Percentiles rank a stretch among this genome's conserved stretches.
These are phyloP conservation scores for Linum tenue DNA, from an alignment of 345 rosid genomes.

Conservation along the genomic window DNA sequence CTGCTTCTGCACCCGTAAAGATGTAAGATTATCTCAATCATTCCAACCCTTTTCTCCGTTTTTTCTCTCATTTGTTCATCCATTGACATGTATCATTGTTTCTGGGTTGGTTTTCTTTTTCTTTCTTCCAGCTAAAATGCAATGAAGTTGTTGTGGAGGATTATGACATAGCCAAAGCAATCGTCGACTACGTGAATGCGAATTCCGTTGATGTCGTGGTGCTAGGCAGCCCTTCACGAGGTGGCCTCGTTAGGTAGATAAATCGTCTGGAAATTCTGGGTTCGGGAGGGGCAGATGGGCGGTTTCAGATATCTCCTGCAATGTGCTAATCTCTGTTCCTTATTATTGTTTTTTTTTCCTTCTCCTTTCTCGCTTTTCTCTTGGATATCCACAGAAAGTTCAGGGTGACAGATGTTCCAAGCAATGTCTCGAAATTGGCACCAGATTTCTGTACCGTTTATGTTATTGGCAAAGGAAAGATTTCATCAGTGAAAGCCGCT, in stretches of 20 bases:
- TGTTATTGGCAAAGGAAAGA: constrained; percentile 54
- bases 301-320: background rate
- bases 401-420: constrained; percentile 47
- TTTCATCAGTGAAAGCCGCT: constrained; percentile 50
- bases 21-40: constrained; percentile 27
- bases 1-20: constrained; percentile 71
- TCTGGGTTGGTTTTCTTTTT: background rate
- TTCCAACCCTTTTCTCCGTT: background rate
- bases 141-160: constrained; percentile 54
- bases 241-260: constrained; percentile 49
- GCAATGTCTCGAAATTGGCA: constrained; percentile 43
- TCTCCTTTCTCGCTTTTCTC: too few species aligned
- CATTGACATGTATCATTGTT: background rate
- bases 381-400: constrained; percentile 35
- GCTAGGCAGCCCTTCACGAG: constrained; percentile 50
- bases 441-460: constrained; percentile 71
- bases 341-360: background rate
- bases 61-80: background rate
- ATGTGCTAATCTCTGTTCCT: background rate
- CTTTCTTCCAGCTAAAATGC: constrained; percentile 42
- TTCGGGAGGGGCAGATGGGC: background rate
- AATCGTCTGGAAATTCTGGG: background rate
- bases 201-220: constrained; percentile 33
- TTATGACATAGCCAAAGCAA: constrained; percentile 38
- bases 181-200: constrained; percentile 35